Evolutionary conservation across 768 basidiomycete species (phyloP), one percentile per base, ranked within the genome.

Genomic region (Heimioporus sp.): DNA sequence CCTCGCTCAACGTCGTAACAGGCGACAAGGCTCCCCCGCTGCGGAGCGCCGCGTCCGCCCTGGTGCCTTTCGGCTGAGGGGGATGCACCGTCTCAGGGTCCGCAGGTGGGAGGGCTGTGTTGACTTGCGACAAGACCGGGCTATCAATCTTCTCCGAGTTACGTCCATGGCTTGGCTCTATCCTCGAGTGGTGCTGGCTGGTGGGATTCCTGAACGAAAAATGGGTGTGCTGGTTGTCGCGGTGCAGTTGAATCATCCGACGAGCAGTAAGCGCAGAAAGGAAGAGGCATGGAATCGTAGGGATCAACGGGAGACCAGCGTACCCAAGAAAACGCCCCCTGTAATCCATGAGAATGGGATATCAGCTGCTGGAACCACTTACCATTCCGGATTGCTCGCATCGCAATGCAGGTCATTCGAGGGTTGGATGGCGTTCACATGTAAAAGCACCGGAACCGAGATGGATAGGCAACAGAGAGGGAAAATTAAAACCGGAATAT

Each of bases 241-340:
- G 56, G 63, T 71, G 46, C 54, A 65, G 20, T 55, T 44, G 49
- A 52, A 60, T 36, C 32, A 60, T 31, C 44, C 52, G 46, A 41
- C 40, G 43, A 7, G 58, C 58, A 4, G 68, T 53, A 16, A 34
- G 28, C 51, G 48, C 55, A 5, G 82, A 81, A 12, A 83, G 63
- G 54, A 75, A 67, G 37, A 83, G 64, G 43, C 77, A 78, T 3
- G 85, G 85, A 15, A 84, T 62, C 4, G 75, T 68, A 10, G 81
- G 63, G 39, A 80, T 48, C 51, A 83, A 72, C 0, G 84, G 76
- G 8, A 76, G 61, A 8, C 83, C 86, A 12, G 83, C 78, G 57
- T 85, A 86, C 36, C 80, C 79, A n/a, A 84, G 57, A 49, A 86
- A 76, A 41, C 85, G 80, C 30, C 80, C 74, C 86, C 86, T 87